Evolutionary conservation across 371 early-diverging fungal species (phyloP), one percentile per base, ranked within the genome.

Genomic region (Rhizopus sp.): DNA sequence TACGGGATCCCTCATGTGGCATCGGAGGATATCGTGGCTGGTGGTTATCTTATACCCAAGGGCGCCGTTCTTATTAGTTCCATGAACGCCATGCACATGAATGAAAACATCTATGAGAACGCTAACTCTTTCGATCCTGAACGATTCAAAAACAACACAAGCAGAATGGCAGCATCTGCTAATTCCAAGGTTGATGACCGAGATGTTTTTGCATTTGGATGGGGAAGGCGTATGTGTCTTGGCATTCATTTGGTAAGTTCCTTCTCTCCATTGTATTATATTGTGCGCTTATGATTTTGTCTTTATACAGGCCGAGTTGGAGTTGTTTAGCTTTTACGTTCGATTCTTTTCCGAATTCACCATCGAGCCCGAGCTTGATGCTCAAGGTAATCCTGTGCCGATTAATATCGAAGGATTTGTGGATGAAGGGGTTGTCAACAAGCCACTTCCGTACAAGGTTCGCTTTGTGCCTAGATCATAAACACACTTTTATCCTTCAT

Each of bases 91-190:
- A 56, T 72, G 23, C 73, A 75, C 35, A 32, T 39, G 17, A 47
- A 67, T 37, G 53, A 68, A 0, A 55, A 63, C 3, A 46, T 64
- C 23, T 68, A 48, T 46, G 32, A 35, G 3, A 52, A 59, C 7
- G 57, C 63, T 8, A 50, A 67, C 13, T 30, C 31, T 12, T 77
- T 69, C 48, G 69, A 54, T 16, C 79, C 79, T 1, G 74, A 76
- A 32, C 58, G 72, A 44, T 78, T 69, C 59, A 52, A 64, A 34
- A 46, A 66, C n/a, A 35, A 50, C 16, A 39, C 50, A 6, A 57
- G 29, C 40, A 42, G 50, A 41, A 50, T 49, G 42, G 5, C n/a
- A 16, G 50, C 50, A 7, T 38, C 50, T 17, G 50, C 34, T 4
- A 57, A 50, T 33, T 30, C 39, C 40, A 40, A 34, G 7, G 31